Conservation (phyloP, 78 protist species). For the Guillardia theta region DNA sequence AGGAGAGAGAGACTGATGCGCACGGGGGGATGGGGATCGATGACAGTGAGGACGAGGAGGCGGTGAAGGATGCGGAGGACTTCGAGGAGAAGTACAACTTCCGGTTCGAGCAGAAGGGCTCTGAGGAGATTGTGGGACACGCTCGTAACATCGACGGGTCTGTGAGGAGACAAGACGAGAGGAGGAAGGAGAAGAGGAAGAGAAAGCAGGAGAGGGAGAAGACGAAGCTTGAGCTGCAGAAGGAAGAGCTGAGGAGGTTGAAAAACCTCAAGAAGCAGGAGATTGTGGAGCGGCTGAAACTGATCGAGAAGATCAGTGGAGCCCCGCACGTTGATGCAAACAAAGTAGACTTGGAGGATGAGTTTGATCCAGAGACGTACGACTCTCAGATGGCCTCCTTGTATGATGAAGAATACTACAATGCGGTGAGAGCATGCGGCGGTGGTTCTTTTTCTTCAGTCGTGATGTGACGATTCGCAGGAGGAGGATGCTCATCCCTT, state of each 20-base stretch:
- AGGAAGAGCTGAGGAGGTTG: not conserved
- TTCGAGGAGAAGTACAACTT: not conserved
- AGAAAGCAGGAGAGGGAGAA: no score
- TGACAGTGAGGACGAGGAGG: slow-evolving; percentile 14
- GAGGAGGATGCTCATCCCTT: not conserved
- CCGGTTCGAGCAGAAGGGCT: not conserved
- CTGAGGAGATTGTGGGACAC: not conserved
- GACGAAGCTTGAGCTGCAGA: not conserved
- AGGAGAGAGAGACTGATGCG: not conserved
- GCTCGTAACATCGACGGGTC: not conserved
- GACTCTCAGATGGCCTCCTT: not conserved
- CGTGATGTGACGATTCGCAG: not conserved
- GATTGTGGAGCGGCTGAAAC: not conserved
- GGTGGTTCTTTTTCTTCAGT: not conserved
- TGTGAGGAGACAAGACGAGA: not conserved
- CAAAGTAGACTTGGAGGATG: not conserved
- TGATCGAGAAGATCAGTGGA: not conserved
- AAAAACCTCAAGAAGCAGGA: not conserved
- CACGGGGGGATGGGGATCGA: not conserved
- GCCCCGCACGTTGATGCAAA: not conserved
- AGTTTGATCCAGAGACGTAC: not conserved
- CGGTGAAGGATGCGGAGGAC: not conserved
- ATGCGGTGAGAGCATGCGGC: not conserved
- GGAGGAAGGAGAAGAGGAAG: not conserved
- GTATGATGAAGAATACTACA: not conserved